These are phyloP conservation scores for Solanum appendiculatum DNA, from an alignment of 257 asterid species.

Conservation along the genomic window DNA sequence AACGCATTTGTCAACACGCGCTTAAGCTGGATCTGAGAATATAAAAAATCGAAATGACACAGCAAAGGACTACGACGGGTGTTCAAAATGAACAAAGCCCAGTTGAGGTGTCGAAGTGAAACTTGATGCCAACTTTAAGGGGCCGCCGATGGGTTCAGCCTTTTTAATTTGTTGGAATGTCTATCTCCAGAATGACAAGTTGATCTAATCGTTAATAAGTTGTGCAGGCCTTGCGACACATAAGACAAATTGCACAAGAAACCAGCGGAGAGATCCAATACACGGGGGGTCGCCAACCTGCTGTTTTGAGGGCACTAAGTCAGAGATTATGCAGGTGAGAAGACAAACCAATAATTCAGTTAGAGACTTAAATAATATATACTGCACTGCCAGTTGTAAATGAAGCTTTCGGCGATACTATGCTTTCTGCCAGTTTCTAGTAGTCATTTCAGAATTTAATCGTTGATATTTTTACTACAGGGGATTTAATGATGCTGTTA, in stretches of 20 bases:
- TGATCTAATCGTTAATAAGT: neutral
- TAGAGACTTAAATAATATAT: neutral
- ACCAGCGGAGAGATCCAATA: constrained; percentile 78
- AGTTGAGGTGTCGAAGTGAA: too few relatives aligned
- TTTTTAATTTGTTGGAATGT: neutral
- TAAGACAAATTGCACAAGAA: constrained; percentile 89
- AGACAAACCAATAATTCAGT: neutral
- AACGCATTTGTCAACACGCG: too few relatives aligned
- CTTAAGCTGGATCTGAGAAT: too few relatives aligned
- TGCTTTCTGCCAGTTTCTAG: neutral
- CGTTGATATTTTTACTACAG: constrained; percentile 18
- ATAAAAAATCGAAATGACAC: too few relatives aligned
- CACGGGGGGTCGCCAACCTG: constrained; percentile 80
- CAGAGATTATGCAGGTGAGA: constrained; percentile 77
- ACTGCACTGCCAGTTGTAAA: neutral
- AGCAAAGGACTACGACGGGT: fast-evolving
- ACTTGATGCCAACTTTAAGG: too few relatives aligned
- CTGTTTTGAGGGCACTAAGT: constrained; percentile 77
- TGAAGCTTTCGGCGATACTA: neutral
- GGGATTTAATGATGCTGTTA: constrained; percentile 94
- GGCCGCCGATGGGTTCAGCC: too few relatives aligned
- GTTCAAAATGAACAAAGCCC: too few relatives aligned
- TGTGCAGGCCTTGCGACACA: constrained; percentile 67
- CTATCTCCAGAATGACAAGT: neutral
- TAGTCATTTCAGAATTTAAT: neutral